phyloP scores from a whole-genome alignment of 305 asterid genomes.

The Vinca major region DNA sequence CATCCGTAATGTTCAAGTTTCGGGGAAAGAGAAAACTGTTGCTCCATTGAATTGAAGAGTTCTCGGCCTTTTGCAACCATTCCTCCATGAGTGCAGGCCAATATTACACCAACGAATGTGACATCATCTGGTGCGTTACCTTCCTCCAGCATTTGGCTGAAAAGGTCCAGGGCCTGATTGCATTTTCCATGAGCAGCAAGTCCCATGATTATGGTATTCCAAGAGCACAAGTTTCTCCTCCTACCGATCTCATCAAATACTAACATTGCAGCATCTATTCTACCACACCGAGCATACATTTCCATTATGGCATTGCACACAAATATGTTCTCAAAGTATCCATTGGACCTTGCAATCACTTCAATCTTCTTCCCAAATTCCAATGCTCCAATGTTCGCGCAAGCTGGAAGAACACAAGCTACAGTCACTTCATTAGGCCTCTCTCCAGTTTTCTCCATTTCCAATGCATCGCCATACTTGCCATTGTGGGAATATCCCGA shows the following conservation, averaged over 20 bases:
- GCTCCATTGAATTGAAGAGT: slow-evolving; percentile 51
- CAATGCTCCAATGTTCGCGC: slow-evolving; percentile 76
- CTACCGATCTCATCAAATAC: slow-evolving; percentile 54
- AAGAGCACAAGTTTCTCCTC: slow-evolving; percentile 59
- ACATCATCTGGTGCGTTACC: slow-evolving; percentile 61
- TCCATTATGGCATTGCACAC: slow-evolving; percentile 62
- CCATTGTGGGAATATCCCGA: slow-evolving; percentile 76
- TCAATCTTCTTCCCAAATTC: slow-evolving; percentile 69
- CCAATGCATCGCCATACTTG: slow-evolving; percentile 52
- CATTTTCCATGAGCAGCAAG: slow-evolving; percentile 78
- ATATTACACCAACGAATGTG: slow-evolving; percentile 72
- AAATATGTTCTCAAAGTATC: slow-evolving; percentile 43
- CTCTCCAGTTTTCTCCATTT: slow-evolving; percentile 46
- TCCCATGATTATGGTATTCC: slow-evolving; percentile 87
- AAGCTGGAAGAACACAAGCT: slow-evolving; percentile 83
- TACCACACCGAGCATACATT: slow-evolving; percentile 65
- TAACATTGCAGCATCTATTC: slow-evolving; percentile 50
- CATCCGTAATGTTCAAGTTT: slow-evolving; percentile 87
- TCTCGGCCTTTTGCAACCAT: slow-evolving; percentile 54
- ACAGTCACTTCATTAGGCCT: slow-evolving; percentile 75
- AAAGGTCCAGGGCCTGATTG: slow-evolving; percentile 45
- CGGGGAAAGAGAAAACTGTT: slow-evolving; percentile 32
- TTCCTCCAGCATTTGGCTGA: slow-evolving; percentile 52
- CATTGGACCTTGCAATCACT: slow-evolving; percentile 53
- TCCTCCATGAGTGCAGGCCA: slow-evolving; percentile 83